phyloP scores from a whole-genome alignment of 2,329 filamentous ascomycete genomes.

The Cercospora zeina region DNA sequence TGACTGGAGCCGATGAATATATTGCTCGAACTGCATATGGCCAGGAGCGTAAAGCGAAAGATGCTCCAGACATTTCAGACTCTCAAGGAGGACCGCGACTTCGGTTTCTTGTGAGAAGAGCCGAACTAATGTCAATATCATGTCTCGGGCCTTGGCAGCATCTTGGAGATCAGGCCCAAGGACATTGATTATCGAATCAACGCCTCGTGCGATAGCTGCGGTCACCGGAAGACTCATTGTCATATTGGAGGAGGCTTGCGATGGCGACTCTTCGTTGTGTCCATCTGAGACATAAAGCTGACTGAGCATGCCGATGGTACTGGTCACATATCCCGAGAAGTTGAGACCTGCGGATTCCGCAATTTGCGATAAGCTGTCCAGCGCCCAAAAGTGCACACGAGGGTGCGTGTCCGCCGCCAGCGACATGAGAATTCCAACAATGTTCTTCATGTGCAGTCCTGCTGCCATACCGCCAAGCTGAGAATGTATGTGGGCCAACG shows the following conservation, averaged over 20 bases:
- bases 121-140: constrained; percentile 81
- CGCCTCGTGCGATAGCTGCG: constrained; percentile 79
- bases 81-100: constrained; percentile 69
- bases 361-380: constrained; percentile 82
- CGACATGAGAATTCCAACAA: constrained; percentile 97
- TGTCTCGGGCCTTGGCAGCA: constrained; percentile 82
- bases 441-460: constrained; percentile 92
- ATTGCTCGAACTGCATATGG: constrained; percentile 78
- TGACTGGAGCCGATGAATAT: constrained; percentile 78
- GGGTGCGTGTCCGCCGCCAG: constrained; percentile 94
- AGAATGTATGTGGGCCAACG: constrained; percentile 87
- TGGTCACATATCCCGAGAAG: constrained; percentile 86
- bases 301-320: constrained; percentile 88
- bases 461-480: constrained; percentile 98
- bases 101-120: constrained; percentile 74
- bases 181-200: constrained; percentile 96
- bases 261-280: constrained; percentile 80
- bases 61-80: constrained; percentile 83
- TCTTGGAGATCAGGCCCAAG: constrained; percentile 94
- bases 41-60: constrained; percentile 87
- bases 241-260: constrained; percentile 82
- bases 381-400: constrained; percentile 91
- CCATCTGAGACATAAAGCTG: constrained; percentile 90
- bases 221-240: constrained; percentile 82
- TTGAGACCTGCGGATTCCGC: constrained; percentile 90